Conservation (phyloP, 2,329 filamentous ascomycete genomes). For the Xylaria digitata region DNA sequence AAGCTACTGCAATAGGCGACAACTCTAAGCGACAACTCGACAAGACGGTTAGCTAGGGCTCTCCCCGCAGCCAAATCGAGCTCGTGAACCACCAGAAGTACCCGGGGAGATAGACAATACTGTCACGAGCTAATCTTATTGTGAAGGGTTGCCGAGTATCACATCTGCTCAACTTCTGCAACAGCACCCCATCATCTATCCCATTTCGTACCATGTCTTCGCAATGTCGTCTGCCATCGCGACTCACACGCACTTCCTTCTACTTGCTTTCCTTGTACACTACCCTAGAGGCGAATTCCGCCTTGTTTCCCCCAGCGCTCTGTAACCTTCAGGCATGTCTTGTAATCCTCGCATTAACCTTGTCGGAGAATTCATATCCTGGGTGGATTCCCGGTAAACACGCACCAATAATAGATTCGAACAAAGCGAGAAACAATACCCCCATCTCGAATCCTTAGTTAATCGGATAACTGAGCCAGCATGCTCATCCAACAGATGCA, state of each 20-base stretch:
- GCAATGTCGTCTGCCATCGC: not conserved
- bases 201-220: constrained; percentile 4
- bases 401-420: constrained; percentile 35
- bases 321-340: constrained; percentile 20
- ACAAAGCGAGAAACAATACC: constrained; percentile 22
- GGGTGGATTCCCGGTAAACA: constrained; percentile 19
- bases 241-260: not conserved
- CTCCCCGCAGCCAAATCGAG: constrained; percentile 27
- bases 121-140: constrained; percentile 23
- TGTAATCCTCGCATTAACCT: constrained; percentile 31
- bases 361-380: constrained; percentile 35
- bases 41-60: constrained; percentile 12
- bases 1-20: constrained; percentile 25
- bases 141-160: constrained; percentile 13
- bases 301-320: constrained; percentile 18
- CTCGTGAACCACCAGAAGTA: constrained; percentile 18
- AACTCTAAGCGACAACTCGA: constrained; percentile 13
- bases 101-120: constrained; percentile 18
- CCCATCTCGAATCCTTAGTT: constrained; percentile 25
- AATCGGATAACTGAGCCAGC: constrained; percentile 13
- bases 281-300: constrained; percentile 14
- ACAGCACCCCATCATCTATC: too few relatives aligned
- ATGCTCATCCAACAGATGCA: constrained; percentile 15
- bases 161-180: constrained; percentile 20
- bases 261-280: not conserved